Conservation (phyloP, 2,329 filamentous ascomycete species). For the Xylaria multiplex region DNA sequence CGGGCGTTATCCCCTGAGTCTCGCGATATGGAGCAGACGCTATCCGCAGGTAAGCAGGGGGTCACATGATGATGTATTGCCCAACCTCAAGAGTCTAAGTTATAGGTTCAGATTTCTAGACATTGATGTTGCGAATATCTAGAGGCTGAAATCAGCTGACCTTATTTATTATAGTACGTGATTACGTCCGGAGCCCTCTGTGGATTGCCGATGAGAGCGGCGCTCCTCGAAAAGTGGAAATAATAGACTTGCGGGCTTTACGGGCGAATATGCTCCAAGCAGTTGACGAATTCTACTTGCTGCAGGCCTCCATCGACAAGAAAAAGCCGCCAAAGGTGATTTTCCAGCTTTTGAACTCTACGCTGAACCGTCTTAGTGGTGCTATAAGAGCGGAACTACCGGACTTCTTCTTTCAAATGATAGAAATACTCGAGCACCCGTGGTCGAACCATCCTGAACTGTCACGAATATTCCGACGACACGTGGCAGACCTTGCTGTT, state of each 20-base stretch:
- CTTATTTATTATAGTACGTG: conserved; percentile 28
- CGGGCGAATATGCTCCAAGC: conserved; percentile 37
- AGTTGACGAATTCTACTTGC: conserved; percentile 38
- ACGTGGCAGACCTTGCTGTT: conserved; percentile 38
- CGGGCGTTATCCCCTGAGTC: conserved; percentile 37
- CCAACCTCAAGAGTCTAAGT: not conserved
- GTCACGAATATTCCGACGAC: conserved; percentile 39
- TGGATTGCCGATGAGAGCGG: conserved; percentile 25
- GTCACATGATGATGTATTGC: conserved; percentile 2
- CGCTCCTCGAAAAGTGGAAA: conserved; percentile 20
- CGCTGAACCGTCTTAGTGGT: conserved; percentile 37
- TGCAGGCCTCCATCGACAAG: conserved; percentile 39
- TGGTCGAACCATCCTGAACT: conserved; percentile 39
- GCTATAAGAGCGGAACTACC: conserved; percentile 38
- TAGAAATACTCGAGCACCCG: conserved; percentile 39
- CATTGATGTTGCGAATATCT: not conserved
- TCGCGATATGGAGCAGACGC: conserved; percentile 39
- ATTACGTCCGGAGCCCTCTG: conserved; percentile 33
- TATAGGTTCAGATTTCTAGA: not conserved
- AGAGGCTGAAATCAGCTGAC: conserved; percentile 20
- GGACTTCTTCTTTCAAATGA: conserved; percentile 41
- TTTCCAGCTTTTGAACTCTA: conserved; percentile 39
- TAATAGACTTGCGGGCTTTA: conserved; percentile 24
- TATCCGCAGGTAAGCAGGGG: conserved; percentile 37
- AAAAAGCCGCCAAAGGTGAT: conserved; percentile 31